Percentiles rank a stretch among this genome's conserved stretches.
phyloP scores from a whole-genome alignment of 1,284 basidiomycete genomes.

The Sphagnurus paluster region DNA sequence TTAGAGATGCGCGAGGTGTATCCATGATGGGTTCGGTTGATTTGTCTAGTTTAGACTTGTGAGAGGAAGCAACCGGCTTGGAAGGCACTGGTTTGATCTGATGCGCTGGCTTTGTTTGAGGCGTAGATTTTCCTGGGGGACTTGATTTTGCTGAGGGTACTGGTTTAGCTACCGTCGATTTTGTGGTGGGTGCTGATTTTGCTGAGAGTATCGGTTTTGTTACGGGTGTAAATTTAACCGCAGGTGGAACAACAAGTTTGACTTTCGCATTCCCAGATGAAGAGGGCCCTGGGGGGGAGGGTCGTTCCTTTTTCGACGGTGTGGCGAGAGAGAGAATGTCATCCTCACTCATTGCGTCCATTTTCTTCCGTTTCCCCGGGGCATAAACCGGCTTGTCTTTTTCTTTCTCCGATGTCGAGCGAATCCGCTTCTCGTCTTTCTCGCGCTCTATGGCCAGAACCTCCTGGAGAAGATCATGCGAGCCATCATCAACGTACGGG shows the following conservation, averaged over 20 bases:
- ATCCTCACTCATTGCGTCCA: slow-evolving; percentile 45
- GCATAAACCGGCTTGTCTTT: slow-evolving; percentile 34
- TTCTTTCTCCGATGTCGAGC: slow-evolving; percentile 32
- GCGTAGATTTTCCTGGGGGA: no score
- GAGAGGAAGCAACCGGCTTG: slow-evolving; percentile 21
- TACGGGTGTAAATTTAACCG: slow-evolving; percentile 20
- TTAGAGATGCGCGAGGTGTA: slow-evolving; percentile 41
- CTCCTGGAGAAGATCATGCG: slow-evolving; percentile 75
- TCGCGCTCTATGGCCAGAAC: slow-evolving; percentile 78
- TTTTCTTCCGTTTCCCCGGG: slow-evolving; percentile 57
- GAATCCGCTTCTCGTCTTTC: slow-evolving; percentile 51
- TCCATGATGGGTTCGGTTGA: slow-evolving; percentile 37
- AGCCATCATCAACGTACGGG: slow-evolving; percentile 71
- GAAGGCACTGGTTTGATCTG: no score
- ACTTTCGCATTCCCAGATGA: slow-evolving; percentile 23
- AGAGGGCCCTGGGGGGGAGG: slow-evolving; percentile 35
- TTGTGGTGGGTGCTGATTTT: no score
- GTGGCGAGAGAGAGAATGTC: slow-evolving; percentile 61
- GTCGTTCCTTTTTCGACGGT: slow-evolving; percentile 64
- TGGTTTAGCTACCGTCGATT: no score
- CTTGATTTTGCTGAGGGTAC: no score
- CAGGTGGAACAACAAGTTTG: slow-evolving; percentile 21
- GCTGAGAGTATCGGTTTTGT: no score
- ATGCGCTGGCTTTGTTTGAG: no score
- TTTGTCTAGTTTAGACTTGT: slow-evolving; percentile 47